Evolutionary conservation across 345 rosid species (phyloP), one percentile per base, ranked within the genome.

Genomic region (Salix exigua): DNA sequence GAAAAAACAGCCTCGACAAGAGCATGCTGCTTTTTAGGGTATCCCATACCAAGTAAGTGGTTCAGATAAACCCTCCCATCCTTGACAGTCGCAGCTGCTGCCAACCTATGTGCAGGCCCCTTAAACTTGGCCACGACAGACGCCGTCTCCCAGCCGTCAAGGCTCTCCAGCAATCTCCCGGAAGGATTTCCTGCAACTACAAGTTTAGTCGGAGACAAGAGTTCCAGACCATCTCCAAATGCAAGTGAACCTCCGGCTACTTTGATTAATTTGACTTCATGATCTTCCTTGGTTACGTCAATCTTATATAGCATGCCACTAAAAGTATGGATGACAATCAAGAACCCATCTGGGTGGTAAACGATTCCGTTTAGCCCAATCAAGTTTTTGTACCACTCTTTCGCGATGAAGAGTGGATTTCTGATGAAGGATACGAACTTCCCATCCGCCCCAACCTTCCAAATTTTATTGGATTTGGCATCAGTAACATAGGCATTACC

Each of bases 151-250:
- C 99, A 95, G 66, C 94, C 94, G 21, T 95, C 93, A 0, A 83
- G 71, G 87, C 97, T 88, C 92, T 91, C 92, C 5, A 95, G 88
- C 73, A 95, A 61, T 82, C 91, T 87, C 31, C 85, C 88, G 0
- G 96, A 87, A 18, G 92, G 94, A 48, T 78, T 93, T 60, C 97
- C 99, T 0, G 97, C 99, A 19, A 93, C 99, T 67, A 95, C 93
- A 28, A 95, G 85, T 85, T 86, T 84, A 12, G 90, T 90, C 0
- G 89, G 88, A 28, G 95, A 91, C 35, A 93, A 50, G 13, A 90
- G 79, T 87, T 88, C 94, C 44, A 90, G 40, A 6, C 99, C 97
- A 72, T 95, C 97, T 60, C 97, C 97, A 50, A 93, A 83, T 50
- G 77, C 46, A 42, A 91, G 69, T 1, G 93, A 46, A 9, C 97